phyloP scores from a whole-genome alignment of 2,329 filamentous ascomycete species.

The Rosellinia necatrix region DNA sequence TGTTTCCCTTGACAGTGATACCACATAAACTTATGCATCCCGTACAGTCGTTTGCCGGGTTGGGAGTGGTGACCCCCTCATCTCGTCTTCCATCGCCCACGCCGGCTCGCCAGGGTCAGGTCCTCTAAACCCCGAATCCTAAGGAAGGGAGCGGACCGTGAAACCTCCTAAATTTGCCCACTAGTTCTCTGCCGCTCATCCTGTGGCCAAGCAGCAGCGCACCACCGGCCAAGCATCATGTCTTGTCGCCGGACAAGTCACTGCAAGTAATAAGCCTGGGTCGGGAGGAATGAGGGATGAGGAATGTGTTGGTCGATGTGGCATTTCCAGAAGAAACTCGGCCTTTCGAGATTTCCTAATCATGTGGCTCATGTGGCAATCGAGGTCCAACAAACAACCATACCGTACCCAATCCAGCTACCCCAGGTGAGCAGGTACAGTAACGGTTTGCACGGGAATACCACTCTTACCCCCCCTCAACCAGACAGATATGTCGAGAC shows the following conservation, averaged over 20 bases:
- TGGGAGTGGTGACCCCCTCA: slow-evolving; percentile 22
- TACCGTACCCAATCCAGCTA: too few species aligned
- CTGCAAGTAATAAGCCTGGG: too few species aligned
- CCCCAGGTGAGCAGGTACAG: background rate
- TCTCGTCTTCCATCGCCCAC: slow-evolving; percentile 6
- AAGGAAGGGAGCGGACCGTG: slow-evolving; percentile 12
- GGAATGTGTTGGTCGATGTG: too few species aligned
- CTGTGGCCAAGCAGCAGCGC: too few species aligned
- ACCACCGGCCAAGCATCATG: too few species aligned
- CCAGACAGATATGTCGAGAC: background rate
- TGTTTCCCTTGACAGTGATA: slow-evolving; percentile 6
- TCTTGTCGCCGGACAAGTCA: too few species aligned
- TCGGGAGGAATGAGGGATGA: too few species aligned
- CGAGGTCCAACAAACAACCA: too few species aligned
- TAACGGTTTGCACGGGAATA: background rate
- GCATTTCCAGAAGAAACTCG: background rate
- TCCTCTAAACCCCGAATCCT: background rate
- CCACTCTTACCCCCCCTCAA: background rate
- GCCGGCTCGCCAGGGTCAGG: background rate
- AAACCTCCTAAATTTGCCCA: slow-evolving; percentile 4
- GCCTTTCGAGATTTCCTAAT: background rate
- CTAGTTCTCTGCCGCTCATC: background rate
- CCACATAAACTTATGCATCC: too few species aligned
- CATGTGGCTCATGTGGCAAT: too few species aligned
- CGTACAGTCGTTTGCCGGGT: slow-evolving; percentile 22